Base-by-base conservation (phyloP, 805 yeast genomes). In the Ogataea dorogensis region DNA sequence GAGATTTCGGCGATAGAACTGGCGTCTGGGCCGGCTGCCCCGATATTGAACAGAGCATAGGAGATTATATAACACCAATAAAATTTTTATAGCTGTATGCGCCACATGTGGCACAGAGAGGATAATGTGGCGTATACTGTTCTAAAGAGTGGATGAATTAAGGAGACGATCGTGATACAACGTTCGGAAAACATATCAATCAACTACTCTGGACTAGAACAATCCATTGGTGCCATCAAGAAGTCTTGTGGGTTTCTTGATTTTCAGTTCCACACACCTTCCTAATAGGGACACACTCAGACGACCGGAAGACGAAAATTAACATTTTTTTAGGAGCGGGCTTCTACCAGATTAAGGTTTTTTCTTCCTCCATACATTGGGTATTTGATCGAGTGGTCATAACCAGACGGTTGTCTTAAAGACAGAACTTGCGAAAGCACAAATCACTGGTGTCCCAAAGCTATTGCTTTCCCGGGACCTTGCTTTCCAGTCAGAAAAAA, bases 1-100 rank as follows among this genome's bases (percentile, higher is more conserved):
- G 83, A 37, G 88, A 79, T 43, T 65, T 75, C 3, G 81, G 78
- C 0, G 95, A 86, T 1, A 89, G 63, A 7, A 86, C 96, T 0
- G 97, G 91, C 23, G 67, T 67, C n/a, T 53, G 58, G 5, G 88
- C 75, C 0, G 73, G 75, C 42, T 78, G 76, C 8, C 96, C 96
- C 9, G 95, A 81, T n/a, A 63, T 46, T 1, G 62, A 44, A 36
- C 65, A 61, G 25, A 60, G 45, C 57, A 52, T 52, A 17, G 12
- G 10, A 14, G 17, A 18, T n/a, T 23, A 8, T 17, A 26, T 27
- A 12, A 26, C 13, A 8, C 19, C 11, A 7, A 30, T 17, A 36
- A 37, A 37, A 26, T 37, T 37, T 40, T 31, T 24, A 13, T 24
- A n/a, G 7, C 13, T 10, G 5, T 6, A 15, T 23, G 31, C 40